These are phyloP conservation scores for Diddensiella santjacobensis DNA, from an alignment of 805 yeast genomes.

Conservation along the genomic window DNA sequence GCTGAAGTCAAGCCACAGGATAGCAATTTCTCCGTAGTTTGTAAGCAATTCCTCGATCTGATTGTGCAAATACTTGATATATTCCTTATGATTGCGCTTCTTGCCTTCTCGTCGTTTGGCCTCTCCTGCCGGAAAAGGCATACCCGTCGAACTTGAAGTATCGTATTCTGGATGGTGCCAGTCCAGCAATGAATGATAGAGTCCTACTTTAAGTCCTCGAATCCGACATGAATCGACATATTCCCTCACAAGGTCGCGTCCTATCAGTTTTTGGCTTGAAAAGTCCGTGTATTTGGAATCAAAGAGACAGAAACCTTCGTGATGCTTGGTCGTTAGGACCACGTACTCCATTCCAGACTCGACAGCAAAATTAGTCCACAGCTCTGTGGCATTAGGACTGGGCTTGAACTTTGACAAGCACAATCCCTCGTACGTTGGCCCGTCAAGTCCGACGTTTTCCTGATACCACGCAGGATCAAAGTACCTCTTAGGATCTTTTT, in stretches of 20 bases:
- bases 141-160: conserved; percentile 4
- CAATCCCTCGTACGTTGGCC: conserved; percentile 8
- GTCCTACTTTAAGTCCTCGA: conserved; percentile 14
- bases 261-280: conserved; percentile 6
- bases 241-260: conserved; percentile 16
- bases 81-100: conserved; percentile 11
- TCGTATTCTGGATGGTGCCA: conserved; percentile 22
- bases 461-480: conserved; percentile 20
- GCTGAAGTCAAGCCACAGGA: conserved; percentile 18
- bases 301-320: conserved; percentile 20
- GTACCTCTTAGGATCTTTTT: not conserved
- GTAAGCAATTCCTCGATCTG: conserved; percentile 17
- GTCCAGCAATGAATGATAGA: conserved; percentile 19
- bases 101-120: conserved; percentile 4
- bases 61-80: conserved; percentile 15
- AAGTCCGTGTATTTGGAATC: conserved; percentile 10
- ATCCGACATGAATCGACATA: conserved; percentile 10
- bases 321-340: conserved; percentile 21
- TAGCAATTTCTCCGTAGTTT: conserved; percentile 13
- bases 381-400: conserved; percentile 2
- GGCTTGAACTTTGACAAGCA: conserved; percentile 13
- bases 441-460: conserved; percentile 14
- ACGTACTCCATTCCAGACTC: conserved; percentile 16
- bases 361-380: conserved; percentile 17
- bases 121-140: conserved; percentile 17